These are phyloP conservation scores for Penicillium parvum DNA, from an alignment of 495 filamentous ascomycete species.

Conservation along the genomic window DNA sequence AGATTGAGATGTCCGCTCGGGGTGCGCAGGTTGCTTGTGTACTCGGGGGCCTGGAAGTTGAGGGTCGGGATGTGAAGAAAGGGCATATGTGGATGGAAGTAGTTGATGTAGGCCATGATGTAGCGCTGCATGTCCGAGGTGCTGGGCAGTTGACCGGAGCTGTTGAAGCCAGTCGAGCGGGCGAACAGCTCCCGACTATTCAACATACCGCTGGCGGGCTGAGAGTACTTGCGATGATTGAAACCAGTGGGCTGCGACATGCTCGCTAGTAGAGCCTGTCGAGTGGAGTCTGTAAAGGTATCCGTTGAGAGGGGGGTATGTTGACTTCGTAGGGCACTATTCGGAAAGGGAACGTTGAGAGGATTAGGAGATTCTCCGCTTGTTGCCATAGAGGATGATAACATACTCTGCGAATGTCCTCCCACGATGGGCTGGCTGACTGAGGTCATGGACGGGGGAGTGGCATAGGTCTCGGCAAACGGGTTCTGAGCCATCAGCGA, in stretches of 20 bases:
- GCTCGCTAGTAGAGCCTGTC: constrained; percentile 77
- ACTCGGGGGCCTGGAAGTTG: constrained; percentile 77
- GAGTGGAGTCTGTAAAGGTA: constrained; percentile 90
- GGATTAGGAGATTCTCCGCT: constrained; percentile 53
- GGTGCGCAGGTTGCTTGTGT: constrained; percentile 53
- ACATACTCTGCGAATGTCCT: constrained; percentile 53
- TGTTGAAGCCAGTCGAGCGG: constrained; percentile 45
- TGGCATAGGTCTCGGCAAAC: constrained; percentile 44
- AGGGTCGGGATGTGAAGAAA: constrained; percentile 92
- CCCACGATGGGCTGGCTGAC: constrained; percentile 45
- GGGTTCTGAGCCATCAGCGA: constrained; percentile 45
- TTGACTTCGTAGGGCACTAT: constrained; percentile 57
- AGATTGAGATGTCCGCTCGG: constrained; percentile 49
- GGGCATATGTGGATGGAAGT: constrained; percentile 92
- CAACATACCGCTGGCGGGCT: constrained; percentile 53
- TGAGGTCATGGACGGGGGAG: constrained; percentile 64
- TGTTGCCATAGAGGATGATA: constrained; percentile 53
- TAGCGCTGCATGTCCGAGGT: constrained; percentile 92
- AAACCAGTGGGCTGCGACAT: constrained; percentile 73
- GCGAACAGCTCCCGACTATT: constrained; percentile 41
- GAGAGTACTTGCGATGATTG: constrained; percentile 73
- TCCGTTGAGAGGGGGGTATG: constrained; percentile 62
- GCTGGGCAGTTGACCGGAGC: constrained; percentile 64
- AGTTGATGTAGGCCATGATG: constrained; percentile 85
- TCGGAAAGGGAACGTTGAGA: constrained; percentile 48